phyloP scores from a whole-genome alignment of 345 rosid genomes.

The Eucalyptus sp. region DNA sequence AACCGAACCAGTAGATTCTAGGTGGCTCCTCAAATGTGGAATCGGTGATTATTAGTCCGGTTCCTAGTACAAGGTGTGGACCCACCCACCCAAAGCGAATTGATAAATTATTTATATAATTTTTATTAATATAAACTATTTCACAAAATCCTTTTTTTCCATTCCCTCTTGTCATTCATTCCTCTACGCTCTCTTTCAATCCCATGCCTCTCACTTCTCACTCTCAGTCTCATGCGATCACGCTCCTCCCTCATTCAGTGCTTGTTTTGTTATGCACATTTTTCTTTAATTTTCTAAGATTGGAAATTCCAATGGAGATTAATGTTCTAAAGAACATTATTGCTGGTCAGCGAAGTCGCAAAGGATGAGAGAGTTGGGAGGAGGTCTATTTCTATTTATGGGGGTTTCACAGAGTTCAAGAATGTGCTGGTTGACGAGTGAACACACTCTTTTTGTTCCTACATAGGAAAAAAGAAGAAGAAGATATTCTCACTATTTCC shows the following conservation, averaged over 20 bases:
- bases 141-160: neutral
- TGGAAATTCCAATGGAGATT: neutral
- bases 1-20: fast-evolving
- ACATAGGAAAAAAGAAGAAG: too few species aligned
- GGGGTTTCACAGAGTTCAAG: neutral
- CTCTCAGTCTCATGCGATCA: neutral
- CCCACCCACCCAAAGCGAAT: neutral
- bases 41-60: neutral
- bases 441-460: neutral
- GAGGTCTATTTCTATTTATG: neutral
- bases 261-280: neutral
- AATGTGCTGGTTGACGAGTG: neutral
- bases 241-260: neutral
- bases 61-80: neutral
- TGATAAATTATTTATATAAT: too few species aligned
- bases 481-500: neutral
- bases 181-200: neutral
- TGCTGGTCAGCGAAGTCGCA: neutral
- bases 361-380: neutral
- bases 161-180: too few species aligned
- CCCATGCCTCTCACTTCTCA: neutral
- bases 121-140: too few species aligned
- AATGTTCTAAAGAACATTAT: neutral
- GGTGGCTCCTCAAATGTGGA: neutral
- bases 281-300: neutral